phyloP scores from a whole-genome alignment of 208 protist genomes.

The Spongospora subterranea region DNA sequence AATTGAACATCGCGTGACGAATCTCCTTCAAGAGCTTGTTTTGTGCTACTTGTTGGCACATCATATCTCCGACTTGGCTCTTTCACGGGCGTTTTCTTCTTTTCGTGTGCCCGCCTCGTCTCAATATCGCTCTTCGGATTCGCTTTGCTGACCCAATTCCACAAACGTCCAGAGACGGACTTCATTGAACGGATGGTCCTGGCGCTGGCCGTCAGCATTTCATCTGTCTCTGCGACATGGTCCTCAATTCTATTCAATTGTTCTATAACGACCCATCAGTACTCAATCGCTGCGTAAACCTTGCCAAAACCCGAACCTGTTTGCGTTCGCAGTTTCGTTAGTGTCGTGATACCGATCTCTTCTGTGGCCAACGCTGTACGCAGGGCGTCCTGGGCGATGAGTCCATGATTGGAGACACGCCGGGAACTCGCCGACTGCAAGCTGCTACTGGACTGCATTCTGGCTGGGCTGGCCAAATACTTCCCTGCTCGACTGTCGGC shows the following conservation, averaged over 20 bases:
- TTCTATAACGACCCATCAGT: not conserved
- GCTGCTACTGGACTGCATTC: too few relatives aligned
- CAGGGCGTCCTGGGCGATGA: not conserved
- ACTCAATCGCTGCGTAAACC: not conserved
- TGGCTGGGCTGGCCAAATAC: too few relatives aligned
- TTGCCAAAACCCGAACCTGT: not conserved
- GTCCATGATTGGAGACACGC: too few relatives aligned
- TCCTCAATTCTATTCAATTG: not conserved
- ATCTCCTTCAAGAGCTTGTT: not conserved
- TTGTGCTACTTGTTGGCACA: not conserved
- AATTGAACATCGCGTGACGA: not conserved
- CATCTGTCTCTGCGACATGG: not conserved
- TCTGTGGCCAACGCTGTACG: not conserved
- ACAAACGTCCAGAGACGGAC: not conserved
- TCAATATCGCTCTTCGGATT: not conserved
- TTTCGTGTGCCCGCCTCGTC: not conserved
- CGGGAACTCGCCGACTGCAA: too few relatives aligned
- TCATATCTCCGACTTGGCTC: not conserved
- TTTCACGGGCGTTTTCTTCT: not conserved
- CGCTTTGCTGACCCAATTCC: not conserved
- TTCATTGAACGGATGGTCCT: not conserved
- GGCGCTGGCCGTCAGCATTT: not conserved
- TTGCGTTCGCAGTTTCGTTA: not conserved
- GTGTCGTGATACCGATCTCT: not conserved
- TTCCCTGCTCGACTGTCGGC: too few relatives aligned